Conservation (phyloP, 495 filamentous ascomycete genomes). For the Pseudomonodictys pantanalensis region DNA sequence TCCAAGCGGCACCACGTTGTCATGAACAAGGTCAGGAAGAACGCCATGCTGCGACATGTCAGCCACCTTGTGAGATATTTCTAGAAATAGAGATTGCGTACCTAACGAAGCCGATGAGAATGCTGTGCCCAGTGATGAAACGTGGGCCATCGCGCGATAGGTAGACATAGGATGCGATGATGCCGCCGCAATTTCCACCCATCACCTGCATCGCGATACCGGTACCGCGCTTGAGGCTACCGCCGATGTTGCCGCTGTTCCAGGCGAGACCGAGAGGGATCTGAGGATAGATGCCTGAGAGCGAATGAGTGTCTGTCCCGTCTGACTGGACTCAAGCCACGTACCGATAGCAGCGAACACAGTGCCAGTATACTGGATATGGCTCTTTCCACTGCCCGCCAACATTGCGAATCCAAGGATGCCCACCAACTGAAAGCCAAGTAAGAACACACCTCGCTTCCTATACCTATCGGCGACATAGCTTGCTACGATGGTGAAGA, state of each 20-base stretch:
- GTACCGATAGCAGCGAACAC: constrained; percentile 77
- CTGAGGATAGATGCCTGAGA: constrained; percentile 80
- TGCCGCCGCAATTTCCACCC: constrained; percentile 88
- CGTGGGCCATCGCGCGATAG: constrained; percentile 51
- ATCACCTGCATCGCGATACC: constrained; percentile 68
- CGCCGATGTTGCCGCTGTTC: constrained; percentile 85
- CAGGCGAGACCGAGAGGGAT: constrained; percentile 87
- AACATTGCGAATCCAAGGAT: constrained; percentile 73
- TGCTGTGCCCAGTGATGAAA: constrained; percentile 57
- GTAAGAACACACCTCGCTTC: constrained; percentile 67
- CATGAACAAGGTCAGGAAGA: constrained; percentile 19
- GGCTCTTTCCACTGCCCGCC: constrained; percentile 55
- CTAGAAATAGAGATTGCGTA: background rate
- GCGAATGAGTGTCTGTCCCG: too few species aligned
- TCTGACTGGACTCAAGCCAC: too few species aligned
- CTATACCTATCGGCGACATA: constrained; percentile 77
- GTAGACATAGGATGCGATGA: constrained; percentile 76
- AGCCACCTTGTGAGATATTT: too few species aligned
- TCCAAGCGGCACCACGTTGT: constrained; percentile 17
- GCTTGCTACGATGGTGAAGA: constrained; percentile 72
- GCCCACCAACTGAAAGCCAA: constrained; percentile 63
- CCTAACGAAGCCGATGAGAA: constrained; percentile 51
- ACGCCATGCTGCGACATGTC: constrained; percentile 13
- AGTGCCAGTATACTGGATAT: constrained; percentile 72
- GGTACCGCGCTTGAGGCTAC: constrained; percentile 88